Evolutionary conservation across 1,284 basidiomycete genomes (phyloP).

Genomic region (Paramarasmius palmivorus): DNA sequence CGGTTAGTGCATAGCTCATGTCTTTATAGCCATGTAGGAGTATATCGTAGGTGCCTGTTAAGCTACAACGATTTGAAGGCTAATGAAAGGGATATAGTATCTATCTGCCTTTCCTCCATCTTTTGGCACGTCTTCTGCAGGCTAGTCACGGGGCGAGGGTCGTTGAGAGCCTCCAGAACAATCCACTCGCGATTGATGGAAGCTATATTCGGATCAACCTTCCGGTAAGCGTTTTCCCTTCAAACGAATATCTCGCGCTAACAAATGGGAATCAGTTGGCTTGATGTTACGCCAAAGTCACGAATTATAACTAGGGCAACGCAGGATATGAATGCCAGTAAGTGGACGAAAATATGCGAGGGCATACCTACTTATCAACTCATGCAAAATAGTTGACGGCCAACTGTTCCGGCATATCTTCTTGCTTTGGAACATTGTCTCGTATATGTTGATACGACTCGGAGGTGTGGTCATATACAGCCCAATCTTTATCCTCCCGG

Average conservation of each 20-base stretch:
- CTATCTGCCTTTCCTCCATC: constrained; percentile 26
- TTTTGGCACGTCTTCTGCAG: constrained; percentile 26
- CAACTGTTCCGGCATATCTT: constrained; percentile 23
- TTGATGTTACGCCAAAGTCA: constrained; percentile 51
- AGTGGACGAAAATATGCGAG: background rate
- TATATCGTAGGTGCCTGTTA: constrained; percentile 32
- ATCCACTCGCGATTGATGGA: constrained; percentile 61
- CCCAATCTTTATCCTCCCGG: constrained; percentile 36
- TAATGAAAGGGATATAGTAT: constrained; percentile 27
- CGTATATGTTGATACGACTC: constrained; percentile 44
- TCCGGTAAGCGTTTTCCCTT: constrained; percentile 34
- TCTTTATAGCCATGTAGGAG: constrained; percentile 34
- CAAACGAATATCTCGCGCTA: background rate
- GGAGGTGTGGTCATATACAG: constrained; percentile 41
- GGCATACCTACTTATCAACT: constrained; percentile 13
- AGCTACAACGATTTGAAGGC: constrained; percentile 11
- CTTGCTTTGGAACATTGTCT: constrained; percentile 43
- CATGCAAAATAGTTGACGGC: constrained; percentile 34
- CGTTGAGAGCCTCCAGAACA: constrained; percentile 52
- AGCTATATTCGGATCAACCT: constrained; percentile 55
- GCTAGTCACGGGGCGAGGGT: constrained; percentile 31
- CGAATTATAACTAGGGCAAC: constrained; percentile 52
- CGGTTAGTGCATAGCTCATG: background rate
- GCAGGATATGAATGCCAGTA: constrained; percentile 26
- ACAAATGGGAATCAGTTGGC: constrained; percentile 33